Evolutionary conservation across 441 rosid genomes (phyloP).

Genomic region (Melastoma candidum): DNA sequence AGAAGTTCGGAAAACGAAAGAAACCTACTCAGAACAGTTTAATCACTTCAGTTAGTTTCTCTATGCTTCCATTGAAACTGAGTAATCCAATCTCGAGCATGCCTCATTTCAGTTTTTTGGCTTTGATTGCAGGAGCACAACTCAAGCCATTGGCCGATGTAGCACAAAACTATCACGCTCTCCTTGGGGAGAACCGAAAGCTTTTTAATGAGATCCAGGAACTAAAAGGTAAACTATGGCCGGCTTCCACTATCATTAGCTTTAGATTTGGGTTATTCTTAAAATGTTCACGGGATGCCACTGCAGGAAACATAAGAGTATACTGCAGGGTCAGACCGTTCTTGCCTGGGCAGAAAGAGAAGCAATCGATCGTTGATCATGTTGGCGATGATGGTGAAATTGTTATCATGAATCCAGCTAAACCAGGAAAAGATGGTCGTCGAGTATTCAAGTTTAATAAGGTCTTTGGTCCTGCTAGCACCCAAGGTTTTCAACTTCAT

Average conservation of each 20-base stretch:
- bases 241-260: not conserved
- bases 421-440: slow-evolving; percentile 68
- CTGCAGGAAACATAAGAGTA: slow-evolving; percentile 81
- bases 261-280: not conserved
- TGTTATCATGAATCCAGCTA: slow-evolving; percentile 55
- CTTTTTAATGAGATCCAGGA: slow-evolving; percentile 87
- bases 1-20: slow-evolving; percentile 8
- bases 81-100: not conserved
- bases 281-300: not conserved
- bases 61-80: not conserved
- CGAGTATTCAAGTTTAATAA: slow-evolving; percentile 63
- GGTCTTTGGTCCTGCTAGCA: slow-evolving; percentile 54
- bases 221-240: slow-evolving; percentile 47
- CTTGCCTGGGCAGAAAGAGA: slow-evolving; percentile 42
- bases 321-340: slow-evolving; percentile 81
- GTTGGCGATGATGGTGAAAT: slow-evolving; percentile 69
- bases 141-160: slow-evolving; percentile 42
- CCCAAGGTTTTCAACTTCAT: slow-evolving; percentile 55
- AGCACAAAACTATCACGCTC: slow-evolving; percentile 57
- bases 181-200: slow-evolving; percentile 72
- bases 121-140: slow-evolving; percentile 35
- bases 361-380: slow-evolving; percentile 37
- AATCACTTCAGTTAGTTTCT: slow-evolving; percentile 40
- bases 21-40: slow-evolving; percentile 8
- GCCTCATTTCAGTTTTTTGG: not conserved